phyloP scores from a whole-genome alignment of 2,329 filamentous ascomycete genomes.

The Alternaria postmessia region DNA sequence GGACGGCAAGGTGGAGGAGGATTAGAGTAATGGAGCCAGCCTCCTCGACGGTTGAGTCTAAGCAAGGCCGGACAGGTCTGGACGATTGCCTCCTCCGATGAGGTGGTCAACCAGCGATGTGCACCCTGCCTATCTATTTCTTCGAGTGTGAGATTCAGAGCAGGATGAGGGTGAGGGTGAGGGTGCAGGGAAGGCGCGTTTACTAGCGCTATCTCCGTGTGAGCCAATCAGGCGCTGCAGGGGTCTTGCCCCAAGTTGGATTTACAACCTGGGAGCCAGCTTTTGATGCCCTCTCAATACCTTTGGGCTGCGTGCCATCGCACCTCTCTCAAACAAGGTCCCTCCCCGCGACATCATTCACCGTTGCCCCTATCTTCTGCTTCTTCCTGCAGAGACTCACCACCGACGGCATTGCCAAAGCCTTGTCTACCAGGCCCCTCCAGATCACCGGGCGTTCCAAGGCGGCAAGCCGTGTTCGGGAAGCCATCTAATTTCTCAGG shows the following conservation, averaged over 20 bases:
- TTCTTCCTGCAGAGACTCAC: conserved; percentile 6
- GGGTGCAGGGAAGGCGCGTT: conserved; percentile 13
- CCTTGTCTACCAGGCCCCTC: conserved; percentile 24
- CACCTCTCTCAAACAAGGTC: conserved; percentile 16
- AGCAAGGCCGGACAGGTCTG: background rate
- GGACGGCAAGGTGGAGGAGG: background rate
- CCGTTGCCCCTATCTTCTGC: conserved; percentile 3
- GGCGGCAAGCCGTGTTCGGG: conserved; percentile 30
- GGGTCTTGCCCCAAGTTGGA: conserved; percentile 18
- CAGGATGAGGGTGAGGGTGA: conserved; percentile 9
- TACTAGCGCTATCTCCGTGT: conserved; percentile 17
- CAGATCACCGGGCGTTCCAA: conserved; percentile 29
- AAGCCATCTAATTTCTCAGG: conserved; percentile 41
- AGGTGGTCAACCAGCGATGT: background rate
- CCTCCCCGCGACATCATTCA: conserved; percentile 10
- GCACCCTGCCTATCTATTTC: background rate
- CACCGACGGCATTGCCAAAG: conserved; percentile 3
- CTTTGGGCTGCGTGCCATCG: conserved; percentile 23
- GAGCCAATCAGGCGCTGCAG: conserved; percentile 26
- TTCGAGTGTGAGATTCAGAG: conserved; percentile 17
- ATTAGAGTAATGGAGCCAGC: background rate
- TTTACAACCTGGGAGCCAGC: background rate
- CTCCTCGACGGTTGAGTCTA: background rate
- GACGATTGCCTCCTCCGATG: background rate
- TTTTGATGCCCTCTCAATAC: conserved; percentile 20